These are phyloP conservation scores for Aspergillus carbonarius DNA, from an alignment of 2,329 filamentous ascomycete species.

Conservation along the genomic window DNA sequence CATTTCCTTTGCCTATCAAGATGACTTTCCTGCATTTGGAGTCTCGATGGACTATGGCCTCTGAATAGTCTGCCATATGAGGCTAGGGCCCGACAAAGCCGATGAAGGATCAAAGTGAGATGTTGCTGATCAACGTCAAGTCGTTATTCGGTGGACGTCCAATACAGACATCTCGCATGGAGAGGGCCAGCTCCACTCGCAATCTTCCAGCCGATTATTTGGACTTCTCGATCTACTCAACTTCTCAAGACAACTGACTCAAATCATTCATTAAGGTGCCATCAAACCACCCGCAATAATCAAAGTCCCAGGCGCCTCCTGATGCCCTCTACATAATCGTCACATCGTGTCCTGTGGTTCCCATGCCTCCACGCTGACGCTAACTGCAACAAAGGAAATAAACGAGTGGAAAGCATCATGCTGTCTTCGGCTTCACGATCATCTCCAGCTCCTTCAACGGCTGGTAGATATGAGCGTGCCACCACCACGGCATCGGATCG, in stretches of 20 bases:
- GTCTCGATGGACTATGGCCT: too few relatives aligned
- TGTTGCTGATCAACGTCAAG: too few relatives aligned
- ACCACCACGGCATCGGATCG: slow-evolving; percentile 59
- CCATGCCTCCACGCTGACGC: not conserved
- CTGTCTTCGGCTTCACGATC: slow-evolving; percentile 1
- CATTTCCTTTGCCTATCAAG: too few relatives aligned
- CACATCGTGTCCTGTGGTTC: not conserved
- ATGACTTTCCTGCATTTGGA: too few relatives aligned
- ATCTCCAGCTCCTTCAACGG: slow-evolving; percentile 37
- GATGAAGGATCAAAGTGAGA: too few relatives aligned
- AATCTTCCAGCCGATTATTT: not conserved
- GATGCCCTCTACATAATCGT: slow-evolving; percentile 33
- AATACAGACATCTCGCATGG: too few relatives aligned
- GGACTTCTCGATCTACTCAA: not conserved
- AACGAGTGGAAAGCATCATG: not conserved
- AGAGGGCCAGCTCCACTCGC: not conserved
- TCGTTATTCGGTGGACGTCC: too few relatives aligned
- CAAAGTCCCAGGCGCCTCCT: slow-evolving; percentile 34
- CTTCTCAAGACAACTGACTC: not conserved
- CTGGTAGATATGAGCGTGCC: slow-evolving; percentile 59
- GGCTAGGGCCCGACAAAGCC: too few relatives aligned
- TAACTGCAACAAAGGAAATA: not conserved
- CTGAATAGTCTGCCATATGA: too few relatives aligned
- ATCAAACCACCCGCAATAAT: not conserved
- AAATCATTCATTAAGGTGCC: too few relatives aligned